Percentiles rank a stretch among this genome's conserved stretches.
Evolutionary conservation across 116 monocot species (phyloP).

Genomic region (Cymodocea nodosa): DNA sequence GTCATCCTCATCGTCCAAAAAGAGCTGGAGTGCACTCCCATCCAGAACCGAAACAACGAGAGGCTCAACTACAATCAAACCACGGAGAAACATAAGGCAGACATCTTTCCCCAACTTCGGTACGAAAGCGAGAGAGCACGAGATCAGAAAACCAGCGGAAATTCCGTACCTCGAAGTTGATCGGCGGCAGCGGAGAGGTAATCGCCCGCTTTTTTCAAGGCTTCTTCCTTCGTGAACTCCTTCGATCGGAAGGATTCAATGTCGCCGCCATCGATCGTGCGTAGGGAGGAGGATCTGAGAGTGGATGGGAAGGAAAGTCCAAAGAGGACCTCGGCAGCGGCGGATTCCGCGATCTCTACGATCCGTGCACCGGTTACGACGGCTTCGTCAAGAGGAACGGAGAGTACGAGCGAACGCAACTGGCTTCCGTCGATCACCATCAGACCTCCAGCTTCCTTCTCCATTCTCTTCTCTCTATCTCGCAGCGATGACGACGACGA

Average conservation of each 20-base stretch:
- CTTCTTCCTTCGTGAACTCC: conserved; percentile 15
- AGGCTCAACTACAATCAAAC: conserved; percentile 33
- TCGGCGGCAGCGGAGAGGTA: conserved; percentile 26
- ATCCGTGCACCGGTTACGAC: conserved; percentile 17
- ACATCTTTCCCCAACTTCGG: not conserved
- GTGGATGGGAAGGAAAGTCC: conserved; percentile 24
- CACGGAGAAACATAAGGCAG: too few relatives aligned
- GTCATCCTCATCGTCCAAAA: conserved; percentile 19
- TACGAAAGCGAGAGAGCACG: not conserved
- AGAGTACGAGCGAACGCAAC: conserved; percentile 13
- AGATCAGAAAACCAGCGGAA: not conserved
- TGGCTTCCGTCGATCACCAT: conserved; percentile 28
- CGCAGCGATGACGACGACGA: too few relatives aligned
- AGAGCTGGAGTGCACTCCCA: conserved; percentile 10
- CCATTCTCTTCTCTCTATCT: too few relatives aligned
- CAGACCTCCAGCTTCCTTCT: conserved; percentile 20
- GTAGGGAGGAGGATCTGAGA: conserved; percentile 19
- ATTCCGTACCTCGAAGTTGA: conserved; percentile 22
- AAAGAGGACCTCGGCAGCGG: conserved; percentile 20
- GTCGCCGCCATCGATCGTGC: conserved; percentile 8
- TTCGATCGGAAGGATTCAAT: not conserved
- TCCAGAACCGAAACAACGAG: conserved; percentile 44
- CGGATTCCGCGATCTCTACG: conserved; percentile 17
- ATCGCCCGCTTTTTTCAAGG: conserved; percentile 5
- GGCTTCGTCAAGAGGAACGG: conserved; percentile 7